A percentile compares a stretch with the other conserved stretches of the same genome.
Conservation (phyloP, 441 rosid species). For the Aleurites moluccanus region DNA sequence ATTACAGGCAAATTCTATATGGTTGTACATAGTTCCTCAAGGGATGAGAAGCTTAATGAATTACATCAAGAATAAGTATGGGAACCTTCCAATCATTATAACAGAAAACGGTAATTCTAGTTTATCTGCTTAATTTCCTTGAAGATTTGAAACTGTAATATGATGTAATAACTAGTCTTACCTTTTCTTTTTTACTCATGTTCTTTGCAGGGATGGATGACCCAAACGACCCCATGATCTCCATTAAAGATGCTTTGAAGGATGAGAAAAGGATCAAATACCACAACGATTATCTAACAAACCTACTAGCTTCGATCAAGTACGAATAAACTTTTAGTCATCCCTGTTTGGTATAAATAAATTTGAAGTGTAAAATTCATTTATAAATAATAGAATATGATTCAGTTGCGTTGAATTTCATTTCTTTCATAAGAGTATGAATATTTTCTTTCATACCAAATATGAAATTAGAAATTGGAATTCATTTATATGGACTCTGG, state of each 20-base stretch:
- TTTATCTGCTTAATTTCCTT: background rate
- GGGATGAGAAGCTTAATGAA: conserved; percentile 94
- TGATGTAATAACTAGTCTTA: background rate
- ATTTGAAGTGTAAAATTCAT: no score
- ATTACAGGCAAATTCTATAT: conserved; percentile 81
- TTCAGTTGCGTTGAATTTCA: no score
- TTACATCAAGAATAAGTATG: conserved; percentile 77
- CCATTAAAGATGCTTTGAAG: conserved; percentile 60
- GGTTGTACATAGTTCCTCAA: conserved; percentile 90
- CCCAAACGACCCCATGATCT: conserved; percentile 39
- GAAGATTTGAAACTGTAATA: background rate
- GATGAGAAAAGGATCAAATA: conserved; percentile 83
- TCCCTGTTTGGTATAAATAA: no score
- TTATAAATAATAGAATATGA: no score
- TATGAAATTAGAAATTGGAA: no score
- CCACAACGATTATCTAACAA: conserved; percentile 75
- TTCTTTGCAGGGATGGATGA: conserved; percentile 82
- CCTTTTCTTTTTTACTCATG: background rate
- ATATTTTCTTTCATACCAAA: no score
- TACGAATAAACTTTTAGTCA: conserved; percentile 24
- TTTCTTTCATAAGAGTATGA: no score
- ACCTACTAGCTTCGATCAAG: conserved; percentile 73
- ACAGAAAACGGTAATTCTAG: conserved; percentile 81
- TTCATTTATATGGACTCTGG: background rate
- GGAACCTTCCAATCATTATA: conserved; percentile 70